Evolutionary conservation across 257 asterid species (phyloP).

Genomic region (Solanum lycopersicoides): DNA sequence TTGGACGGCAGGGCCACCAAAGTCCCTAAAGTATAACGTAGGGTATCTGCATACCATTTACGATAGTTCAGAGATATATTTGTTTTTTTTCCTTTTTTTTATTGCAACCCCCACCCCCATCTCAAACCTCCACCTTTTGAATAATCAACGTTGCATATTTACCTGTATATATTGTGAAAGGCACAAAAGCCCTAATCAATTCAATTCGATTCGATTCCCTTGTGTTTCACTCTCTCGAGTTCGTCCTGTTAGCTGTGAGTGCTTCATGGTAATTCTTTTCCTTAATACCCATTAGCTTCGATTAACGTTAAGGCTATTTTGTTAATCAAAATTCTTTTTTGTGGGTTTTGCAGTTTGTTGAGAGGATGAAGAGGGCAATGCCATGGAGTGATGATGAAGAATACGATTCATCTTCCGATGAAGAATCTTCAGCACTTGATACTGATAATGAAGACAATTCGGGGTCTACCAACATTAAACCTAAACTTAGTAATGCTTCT

Average conservation of each 20-base stretch:
- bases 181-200: background rate
- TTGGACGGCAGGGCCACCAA: too few relatives aligned
- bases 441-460: background rate
- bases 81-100: too few relatives aligned
- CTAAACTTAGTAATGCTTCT: background rate
- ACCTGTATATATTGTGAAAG: background rate
- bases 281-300: background rate
- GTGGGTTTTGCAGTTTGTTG: background rate
- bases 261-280: background rate
- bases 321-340: background rate
- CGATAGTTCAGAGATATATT: too few relatives aligned
- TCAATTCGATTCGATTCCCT: background rate
- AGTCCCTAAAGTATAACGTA: too few relatives aligned
- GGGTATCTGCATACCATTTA: too few relatives aligned
- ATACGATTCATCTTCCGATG: slow-evolving; percentile 10
- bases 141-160: background rate
- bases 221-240: background rate
- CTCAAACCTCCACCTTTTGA: too few relatives aligned
- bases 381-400: slow-evolving; percentile 26
- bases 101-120: too few relatives aligned
- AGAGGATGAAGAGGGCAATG: slow-evolving; percentile 16
- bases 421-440: slow-evolving; percentile 12
- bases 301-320: background rate
- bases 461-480: background rate
- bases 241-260: background rate